These are phyloP conservation scores for Skeletonema tropicum DNA, from an alignment of 108 stramenopile genomes.

Conservation along the genomic window DNA sequence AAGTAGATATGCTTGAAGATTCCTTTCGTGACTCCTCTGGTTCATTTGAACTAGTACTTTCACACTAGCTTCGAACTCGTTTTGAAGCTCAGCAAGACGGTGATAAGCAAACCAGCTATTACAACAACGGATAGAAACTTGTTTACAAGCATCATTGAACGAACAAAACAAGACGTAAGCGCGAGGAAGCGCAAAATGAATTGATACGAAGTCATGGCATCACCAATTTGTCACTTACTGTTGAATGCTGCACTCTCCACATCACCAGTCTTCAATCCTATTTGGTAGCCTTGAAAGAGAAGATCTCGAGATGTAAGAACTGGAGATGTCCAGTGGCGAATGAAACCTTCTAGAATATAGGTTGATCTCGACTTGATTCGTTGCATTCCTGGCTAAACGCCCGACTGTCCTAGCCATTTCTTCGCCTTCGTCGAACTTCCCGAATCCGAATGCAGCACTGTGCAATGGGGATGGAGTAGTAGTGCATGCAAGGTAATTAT, in stretches of 20 bases:
- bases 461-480: too few relatives aligned
- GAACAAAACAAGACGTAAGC: too few relatives aligned
- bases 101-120: neutral
- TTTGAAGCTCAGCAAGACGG: neutral
- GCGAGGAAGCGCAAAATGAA: too few relatives aligned
- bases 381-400: neutral
- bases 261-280: neutral
- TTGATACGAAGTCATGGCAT: too few relatives aligned
- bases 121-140: neutral
- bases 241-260: neutral
- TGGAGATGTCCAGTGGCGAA: neutral
- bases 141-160: too few relatives aligned
- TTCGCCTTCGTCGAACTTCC: neutral
- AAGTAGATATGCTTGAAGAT: neutral
- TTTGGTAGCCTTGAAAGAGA: neutral
- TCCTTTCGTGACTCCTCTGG: neutral
- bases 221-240: too few relatives aligned
- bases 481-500: neutral
- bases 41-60: neutral
- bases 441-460: constrained; percentile 2
- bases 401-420: neutral
- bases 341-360: neutral
- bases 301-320: neutral
- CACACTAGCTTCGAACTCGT: neutral
- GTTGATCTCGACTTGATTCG: neutral